phyloP scores from a whole-genome alignment of 495 filamentous ascomycete genomes.

The Neurospora sp. region DNA sequence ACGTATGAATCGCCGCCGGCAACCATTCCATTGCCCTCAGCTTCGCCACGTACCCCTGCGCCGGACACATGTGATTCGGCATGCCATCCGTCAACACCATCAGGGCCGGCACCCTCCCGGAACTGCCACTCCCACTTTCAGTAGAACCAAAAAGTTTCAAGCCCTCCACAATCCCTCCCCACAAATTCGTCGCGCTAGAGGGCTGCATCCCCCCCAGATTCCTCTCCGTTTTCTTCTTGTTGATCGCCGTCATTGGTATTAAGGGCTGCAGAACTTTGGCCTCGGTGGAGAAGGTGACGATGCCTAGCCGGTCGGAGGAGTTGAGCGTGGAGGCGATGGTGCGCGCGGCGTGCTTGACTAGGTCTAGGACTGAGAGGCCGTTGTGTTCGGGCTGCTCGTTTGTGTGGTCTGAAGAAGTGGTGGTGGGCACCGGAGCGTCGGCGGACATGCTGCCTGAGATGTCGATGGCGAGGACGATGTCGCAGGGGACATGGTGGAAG shows the following conservation, averaged over 20 bases:
- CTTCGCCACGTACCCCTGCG: constrained; percentile 27
- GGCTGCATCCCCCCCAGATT: constrained; percentile 25
- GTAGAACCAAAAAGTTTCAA: constrained; percentile 21
- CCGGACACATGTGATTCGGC: constrained; percentile 31
- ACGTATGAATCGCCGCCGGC: constrained; percentile 34
- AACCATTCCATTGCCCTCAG: constrained; percentile 22
- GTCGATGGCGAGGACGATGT: constrained; percentile 39
- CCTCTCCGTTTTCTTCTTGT: constrained; percentile 18
- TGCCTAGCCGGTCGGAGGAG: constrained; percentile 31
- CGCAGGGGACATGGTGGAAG: constrained; percentile 27
- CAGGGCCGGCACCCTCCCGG: constrained; percentile 23
- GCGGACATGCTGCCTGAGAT: constrained; percentile 33
- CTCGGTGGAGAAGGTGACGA: constrained; percentile 29
- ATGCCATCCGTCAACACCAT: constrained; percentile 39
- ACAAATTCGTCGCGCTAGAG: constrained; percentile 26
- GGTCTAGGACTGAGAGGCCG: constrained; percentile 32
- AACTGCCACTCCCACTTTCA: not conserved
- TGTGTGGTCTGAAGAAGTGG: constrained; percentile 4
- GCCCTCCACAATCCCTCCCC: constrained; percentile 29
- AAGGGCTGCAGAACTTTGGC: constrained; percentile 27
- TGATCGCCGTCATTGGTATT: constrained; percentile 20
- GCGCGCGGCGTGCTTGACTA: constrained; percentile 35
- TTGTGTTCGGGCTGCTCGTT: constrained; percentile 5
- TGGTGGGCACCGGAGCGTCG: constrained; percentile 20
- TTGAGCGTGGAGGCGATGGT: constrained; percentile 34